Conservation (phyloP, 2,329 filamentous ascomycete genomes). For the Phoma sp. region DNA sequence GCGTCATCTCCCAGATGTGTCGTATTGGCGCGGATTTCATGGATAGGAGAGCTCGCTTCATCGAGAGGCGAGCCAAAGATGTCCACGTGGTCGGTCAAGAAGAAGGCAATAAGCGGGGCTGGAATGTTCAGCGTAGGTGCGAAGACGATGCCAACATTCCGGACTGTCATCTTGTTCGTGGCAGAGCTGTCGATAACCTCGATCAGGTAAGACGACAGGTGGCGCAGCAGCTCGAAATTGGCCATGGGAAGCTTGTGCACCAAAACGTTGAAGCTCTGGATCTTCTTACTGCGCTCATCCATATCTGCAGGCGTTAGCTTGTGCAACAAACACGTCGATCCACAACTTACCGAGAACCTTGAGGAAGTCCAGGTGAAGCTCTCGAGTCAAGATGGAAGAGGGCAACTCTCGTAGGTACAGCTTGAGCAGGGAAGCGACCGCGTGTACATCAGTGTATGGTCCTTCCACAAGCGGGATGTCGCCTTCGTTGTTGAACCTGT, state of each 20-base stretch:
- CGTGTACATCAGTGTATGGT: conserved; percentile 93
- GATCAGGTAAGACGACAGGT: conserved; percentile 86
- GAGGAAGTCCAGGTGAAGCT: conserved; percentile 88
- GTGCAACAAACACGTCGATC: background rate
- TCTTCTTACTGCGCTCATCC: conserved; percentile 75
- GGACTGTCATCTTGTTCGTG: conserved; percentile 96
- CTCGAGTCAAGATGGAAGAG: conserved; percentile 86
- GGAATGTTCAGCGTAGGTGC: conserved; percentile 97
- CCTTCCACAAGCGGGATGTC: conserved; percentile 89
- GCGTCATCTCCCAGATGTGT: conserved; percentile 60
- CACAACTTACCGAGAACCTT: conserved; percentile 67
- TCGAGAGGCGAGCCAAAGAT: conserved; percentile 81
- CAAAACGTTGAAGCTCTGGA: conserved; percentile 75
- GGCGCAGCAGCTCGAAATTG: conserved; percentile 82
- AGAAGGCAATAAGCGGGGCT: conserved; percentile 89
- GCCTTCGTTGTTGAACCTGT: conserved; percentile 91
- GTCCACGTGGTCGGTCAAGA: conserved; percentile 85
- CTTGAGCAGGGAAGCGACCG: conserved; percentile 91
- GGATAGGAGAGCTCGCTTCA: conserved; percentile 53
- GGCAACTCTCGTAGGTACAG: conserved; percentile 92
- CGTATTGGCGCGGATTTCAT: conserved; percentile 53
- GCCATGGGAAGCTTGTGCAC: conserved; percentile 79
- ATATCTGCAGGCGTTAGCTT: conserved; percentile 64
- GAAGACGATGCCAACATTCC: conserved; percentile 96
- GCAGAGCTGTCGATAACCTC: conserved; percentile 89